A percentile compares a stretch with the other conserved stretches of the same genome.
These are phyloP conservation scores for Talaromyces sp. DNA, from an alignment of 2,329 filamentous ascomycete species.

Conservation along the genomic window DNA sequence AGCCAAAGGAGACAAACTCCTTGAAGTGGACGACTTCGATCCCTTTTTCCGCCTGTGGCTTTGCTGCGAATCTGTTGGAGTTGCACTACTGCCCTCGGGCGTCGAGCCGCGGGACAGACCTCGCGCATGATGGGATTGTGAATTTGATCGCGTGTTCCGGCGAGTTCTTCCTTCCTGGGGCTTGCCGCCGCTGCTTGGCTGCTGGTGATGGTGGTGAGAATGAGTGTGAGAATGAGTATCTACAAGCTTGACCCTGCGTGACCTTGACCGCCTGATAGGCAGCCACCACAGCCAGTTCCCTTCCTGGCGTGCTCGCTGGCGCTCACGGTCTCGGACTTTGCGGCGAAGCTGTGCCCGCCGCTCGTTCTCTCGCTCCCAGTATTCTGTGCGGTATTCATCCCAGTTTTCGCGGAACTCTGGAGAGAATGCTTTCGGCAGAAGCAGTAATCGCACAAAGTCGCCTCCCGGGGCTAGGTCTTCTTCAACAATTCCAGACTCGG, in stretches of 20 bases:
- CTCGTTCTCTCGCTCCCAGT: conserved; percentile 96
- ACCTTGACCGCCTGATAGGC: conserved; percentile 43
- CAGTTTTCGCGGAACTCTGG: conserved; percentile 93
- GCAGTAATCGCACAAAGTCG: conserved; percentile 82
- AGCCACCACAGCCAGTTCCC: conserved; percentile 84
- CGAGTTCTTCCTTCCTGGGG: conserved; percentile 27
- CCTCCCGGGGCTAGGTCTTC: conserved; percentile 88
- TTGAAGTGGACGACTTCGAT: conserved; percentile 19
- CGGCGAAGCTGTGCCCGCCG: conserved; percentile 67
- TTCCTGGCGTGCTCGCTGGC: conserved; percentile 61
- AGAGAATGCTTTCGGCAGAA: conserved; percentile 91
- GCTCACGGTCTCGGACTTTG: conserved; percentile 64
- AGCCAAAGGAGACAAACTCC: conserved; percentile 30
- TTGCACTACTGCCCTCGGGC: conserved; percentile 30
- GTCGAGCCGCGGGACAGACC: conserved; percentile 41
- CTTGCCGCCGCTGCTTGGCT: conserved; percentile 21
- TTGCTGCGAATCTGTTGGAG: conserved; percentile 15
- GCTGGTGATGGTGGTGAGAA: conserved; percentile 19
- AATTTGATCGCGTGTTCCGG: conserved; percentile 32
- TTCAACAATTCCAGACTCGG: conserved; percentile 61
- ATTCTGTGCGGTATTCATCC: conserved; percentile 89
- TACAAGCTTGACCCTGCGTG: conserved; percentile 23
- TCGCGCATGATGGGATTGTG: conserved; percentile 26
- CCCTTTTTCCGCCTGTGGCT: conserved; percentile 29
- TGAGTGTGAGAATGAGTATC: conserved; percentile 16